Evolutionary conservation across 202 grass and related monocot genomes (phyloP).

Genomic region (Panicum hallii): DNA sequence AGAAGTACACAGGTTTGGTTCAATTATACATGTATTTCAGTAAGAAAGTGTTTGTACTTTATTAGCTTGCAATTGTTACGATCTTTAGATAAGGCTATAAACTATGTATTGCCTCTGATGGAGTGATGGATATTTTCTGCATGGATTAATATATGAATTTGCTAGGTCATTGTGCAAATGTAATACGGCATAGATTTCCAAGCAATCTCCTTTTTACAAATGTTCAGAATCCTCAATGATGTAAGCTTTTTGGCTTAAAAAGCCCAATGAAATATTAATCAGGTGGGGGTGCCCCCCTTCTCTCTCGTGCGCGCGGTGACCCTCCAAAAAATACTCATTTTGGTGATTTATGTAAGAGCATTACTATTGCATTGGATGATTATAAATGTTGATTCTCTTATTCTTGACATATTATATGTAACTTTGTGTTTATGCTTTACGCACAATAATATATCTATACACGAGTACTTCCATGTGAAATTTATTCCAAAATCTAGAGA

Average conservation of each 20-base stretch:
- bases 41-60: conserved; percentile 14
- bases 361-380: neutral
- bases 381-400: neutral
- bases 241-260: too few relatives aligned
- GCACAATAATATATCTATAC: neutral
- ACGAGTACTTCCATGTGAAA: neutral
- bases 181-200: too few relatives aligned
- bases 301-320: too few relatives aligned
- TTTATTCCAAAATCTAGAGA: neutral
- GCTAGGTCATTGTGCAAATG: too few relatives aligned
- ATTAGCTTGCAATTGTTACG: conserved; percentile 21
- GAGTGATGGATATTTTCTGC: neutral
- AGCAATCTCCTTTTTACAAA: too few relatives aligned
- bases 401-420: neutral
- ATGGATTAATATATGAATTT: conserved; percentile 11
- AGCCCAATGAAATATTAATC: too few relatives aligned
- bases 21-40: neutral
- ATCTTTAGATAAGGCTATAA: conserved; percentile 3
- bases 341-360: neutral
- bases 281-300: too few relatives aligned
- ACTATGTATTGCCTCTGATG: neutral
- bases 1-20: conserved; percentile 72
- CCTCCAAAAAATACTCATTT: neutral
- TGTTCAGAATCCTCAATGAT: too few relatives aligned
- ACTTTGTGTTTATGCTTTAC: neutral